A percentile compares a stretch with the other conserved stretches of the same genome.
These are phyloP conservation scores for Komagataella phaffii DNA, from an alignment of 805 yeast genomes.

Conservation along the genomic window DNA sequence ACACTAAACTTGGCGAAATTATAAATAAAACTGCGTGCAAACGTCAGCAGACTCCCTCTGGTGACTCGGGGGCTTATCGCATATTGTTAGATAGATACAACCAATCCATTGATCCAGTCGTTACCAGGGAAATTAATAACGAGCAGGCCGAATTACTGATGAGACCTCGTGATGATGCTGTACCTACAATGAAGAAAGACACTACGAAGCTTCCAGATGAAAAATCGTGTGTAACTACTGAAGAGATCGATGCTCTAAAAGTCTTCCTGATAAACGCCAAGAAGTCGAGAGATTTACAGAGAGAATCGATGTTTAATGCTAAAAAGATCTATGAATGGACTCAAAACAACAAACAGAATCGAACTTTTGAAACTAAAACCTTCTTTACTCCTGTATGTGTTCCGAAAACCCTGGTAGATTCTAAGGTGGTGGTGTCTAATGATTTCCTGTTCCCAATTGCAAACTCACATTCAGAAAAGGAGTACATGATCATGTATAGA, in stretches of 20 bases:
- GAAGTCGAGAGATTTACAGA: conserved; percentile 20
- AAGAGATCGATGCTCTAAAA: conserved; percentile 20
- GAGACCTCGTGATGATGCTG: conserved; percentile 6
- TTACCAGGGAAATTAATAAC: conserved; percentile 2
- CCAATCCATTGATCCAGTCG: neutral
- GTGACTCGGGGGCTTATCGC: neutral
- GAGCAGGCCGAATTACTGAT: conserved; percentile 1
- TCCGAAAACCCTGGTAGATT: conserved; percentile 17
- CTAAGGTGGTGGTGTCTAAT: neutral
- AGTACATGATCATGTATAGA: conserved; percentile 9
- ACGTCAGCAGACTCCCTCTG: neutral
- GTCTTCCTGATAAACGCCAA: conserved; percentile 29
- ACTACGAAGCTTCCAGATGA: neutral
- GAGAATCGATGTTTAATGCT: conserved; percentile 32
- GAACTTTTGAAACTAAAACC: conserved; percentile 25
- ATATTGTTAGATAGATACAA: neutral
- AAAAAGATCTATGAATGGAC: conserved; percentile 41
- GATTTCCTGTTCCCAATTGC: conserved; percentile 10
- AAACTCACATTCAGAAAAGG: conserved; percentile 3
- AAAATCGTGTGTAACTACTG: conserved; percentile 5
- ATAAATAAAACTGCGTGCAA: neutral
- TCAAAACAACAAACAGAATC: conserved; percentile 17
- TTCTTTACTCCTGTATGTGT: conserved; percentile 31
- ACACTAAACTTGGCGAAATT: neutral
- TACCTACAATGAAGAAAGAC: conserved; percentile 14